Conservation (phyloP, 192 early-diverging fungal genomes). For the Dissophora globulifera region DNA sequence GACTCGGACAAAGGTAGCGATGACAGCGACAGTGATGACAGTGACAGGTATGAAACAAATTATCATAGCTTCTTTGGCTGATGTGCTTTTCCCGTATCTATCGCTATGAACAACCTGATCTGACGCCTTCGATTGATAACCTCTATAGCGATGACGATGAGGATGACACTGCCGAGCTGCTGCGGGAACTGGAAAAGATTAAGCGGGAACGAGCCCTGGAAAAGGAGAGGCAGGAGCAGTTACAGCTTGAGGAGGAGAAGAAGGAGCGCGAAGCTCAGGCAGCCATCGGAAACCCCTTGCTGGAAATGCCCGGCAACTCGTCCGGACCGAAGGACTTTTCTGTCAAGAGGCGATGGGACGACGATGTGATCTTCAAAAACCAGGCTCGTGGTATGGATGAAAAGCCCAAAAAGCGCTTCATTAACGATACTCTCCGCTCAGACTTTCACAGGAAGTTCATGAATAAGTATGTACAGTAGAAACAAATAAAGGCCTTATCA, state of each 20-base stretch:
- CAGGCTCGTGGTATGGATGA: conserved; percentile 90
- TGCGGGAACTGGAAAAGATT: conserved; percentile 91
- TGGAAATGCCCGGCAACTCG: conserved; percentile 58
- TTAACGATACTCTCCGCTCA: conserved; percentile 95
- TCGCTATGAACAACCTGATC: too few relatives aligned
- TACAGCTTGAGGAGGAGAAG: conserved; percentile 69
- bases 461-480: conserved; percentile 86
- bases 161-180: conserved; percentile 89
- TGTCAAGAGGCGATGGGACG: conserved; percentile 96
- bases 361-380: conserved; percentile 98
- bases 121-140: too few relatives aligned
- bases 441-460: conserved; percentile 99
- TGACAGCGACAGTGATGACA: conserved; percentile 50
- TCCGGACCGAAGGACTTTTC: conserved; percentile 68
- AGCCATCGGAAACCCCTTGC: conserved; percentile 84
- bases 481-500: neutral
- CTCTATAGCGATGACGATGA: conserved; percentile 76
- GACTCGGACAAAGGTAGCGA: conserved; percentile 62
- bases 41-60: conserved; percentile 29
- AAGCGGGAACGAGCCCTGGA: conserved; percentile 93
- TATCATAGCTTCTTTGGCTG: neutral
- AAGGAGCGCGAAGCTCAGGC: conserved; percentile 67
- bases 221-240: conserved; percentile 75
- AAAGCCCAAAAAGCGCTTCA: conserved; percentile 92
- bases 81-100: conserved; percentile 2